Conservation (phyloP, 805 yeast species). For the Monosporozyma solicola region DNA sequence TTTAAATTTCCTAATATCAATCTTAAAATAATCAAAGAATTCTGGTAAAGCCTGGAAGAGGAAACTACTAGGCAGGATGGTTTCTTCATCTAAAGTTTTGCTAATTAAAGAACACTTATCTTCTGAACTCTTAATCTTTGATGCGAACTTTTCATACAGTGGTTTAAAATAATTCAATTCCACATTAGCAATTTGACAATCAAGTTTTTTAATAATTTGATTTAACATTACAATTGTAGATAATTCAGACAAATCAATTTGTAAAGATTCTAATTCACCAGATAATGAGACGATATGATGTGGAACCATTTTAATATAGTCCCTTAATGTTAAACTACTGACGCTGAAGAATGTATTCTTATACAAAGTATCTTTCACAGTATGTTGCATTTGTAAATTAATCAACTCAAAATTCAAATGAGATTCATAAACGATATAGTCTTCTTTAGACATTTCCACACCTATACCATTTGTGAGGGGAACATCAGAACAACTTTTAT, state of each 20-base stretch:
- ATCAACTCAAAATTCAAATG: constrained; percentile 15
- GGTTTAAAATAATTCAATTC: constrained; percentile 24
- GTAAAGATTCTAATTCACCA: constrained; percentile 20
- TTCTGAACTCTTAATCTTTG: constrained; percentile 12
- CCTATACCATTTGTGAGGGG: neutral
- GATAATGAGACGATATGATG: constrained; percentile 7
- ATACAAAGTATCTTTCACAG: constrained; percentile 10
- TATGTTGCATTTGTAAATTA: constrained; percentile 18
- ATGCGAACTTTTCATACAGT: constrained; percentile 23
- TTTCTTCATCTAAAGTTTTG: constrained; percentile 2
- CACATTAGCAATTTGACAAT: constrained; percentile 21
- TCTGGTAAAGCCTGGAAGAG: constrained; percentile 28
- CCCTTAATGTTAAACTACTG: constrained; percentile 15
- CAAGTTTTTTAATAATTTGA: constrained; percentile 16
- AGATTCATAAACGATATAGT: constrained; percentile 14
- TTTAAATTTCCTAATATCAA: constrained; percentile 19
- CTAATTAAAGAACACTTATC: constrained; percentile 13
- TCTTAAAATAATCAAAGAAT: constrained; percentile 25
- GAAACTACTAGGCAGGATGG: constrained; percentile 8
- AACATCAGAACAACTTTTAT: neutral
- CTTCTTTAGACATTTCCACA: constrained; percentile 1
- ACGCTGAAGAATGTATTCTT: constrained; percentile 15
- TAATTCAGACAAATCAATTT: constrained; percentile 22
- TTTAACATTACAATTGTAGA: constrained; percentile 24
- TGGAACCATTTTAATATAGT: constrained; percentile 20